Conservation (phyloP, 2,329 filamentous ascomycete genomes). For the Cadophora malorum region DNA sequence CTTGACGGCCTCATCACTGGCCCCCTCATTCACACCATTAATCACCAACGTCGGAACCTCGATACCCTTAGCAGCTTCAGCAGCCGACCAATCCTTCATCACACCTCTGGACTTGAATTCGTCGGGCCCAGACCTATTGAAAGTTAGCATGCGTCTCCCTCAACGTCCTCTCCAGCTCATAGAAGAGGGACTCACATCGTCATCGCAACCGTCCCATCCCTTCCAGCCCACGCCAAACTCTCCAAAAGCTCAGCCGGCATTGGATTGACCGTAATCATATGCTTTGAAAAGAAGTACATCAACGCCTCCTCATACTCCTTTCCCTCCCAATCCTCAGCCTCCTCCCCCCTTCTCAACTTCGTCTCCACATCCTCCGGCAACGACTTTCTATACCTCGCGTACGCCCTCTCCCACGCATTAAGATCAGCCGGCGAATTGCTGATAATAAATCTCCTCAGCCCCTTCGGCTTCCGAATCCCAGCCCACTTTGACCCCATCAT, state of each 20-base stretch:
- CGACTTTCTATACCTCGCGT: slow-evolving; percentile 32
- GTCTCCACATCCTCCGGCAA: slow-evolving; percentile 37
- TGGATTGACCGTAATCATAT: slow-evolving; percentile 10
- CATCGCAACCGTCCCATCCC: slow-evolving; percentile 41
- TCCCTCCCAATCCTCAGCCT: slow-evolving; percentile 9
- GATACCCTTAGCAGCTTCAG: slow-evolving; percentile 46
- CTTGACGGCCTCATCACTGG: slow-evolving; percentile 40
- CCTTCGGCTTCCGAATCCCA: slow-evolving; percentile 43
- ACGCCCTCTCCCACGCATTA: slow-evolving; percentile 36
- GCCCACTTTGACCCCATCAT: slow-evolving; percentile 56
- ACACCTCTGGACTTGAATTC: slow-evolving; percentile 48
- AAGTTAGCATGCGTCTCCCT: background rate
- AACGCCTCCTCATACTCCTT: slow-evolving; percentile 26
- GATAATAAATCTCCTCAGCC: slow-evolving; percentile 49
- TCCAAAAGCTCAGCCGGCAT: slow-evolving; percentile 28
- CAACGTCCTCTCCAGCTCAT: background rate
- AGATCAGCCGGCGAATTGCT: slow-evolving; percentile 21
- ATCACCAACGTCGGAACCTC: slow-evolving; percentile 48
- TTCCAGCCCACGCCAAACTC: slow-evolving; percentile 33
- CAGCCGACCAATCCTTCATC: slow-evolving; percentile 49
- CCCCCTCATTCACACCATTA: slow-evolving; percentile 49
- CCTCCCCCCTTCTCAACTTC: slow-evolving; percentile 31
- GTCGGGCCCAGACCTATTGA: slow-evolving; percentile 19
- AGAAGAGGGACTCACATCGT: slow-evolving; percentile 33
- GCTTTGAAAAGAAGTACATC: slow-evolving; percentile 20